Base-by-base conservation (phyloP, 1,284 basidiomycete genomes). In the Takashimella tepidaria region DNA sequence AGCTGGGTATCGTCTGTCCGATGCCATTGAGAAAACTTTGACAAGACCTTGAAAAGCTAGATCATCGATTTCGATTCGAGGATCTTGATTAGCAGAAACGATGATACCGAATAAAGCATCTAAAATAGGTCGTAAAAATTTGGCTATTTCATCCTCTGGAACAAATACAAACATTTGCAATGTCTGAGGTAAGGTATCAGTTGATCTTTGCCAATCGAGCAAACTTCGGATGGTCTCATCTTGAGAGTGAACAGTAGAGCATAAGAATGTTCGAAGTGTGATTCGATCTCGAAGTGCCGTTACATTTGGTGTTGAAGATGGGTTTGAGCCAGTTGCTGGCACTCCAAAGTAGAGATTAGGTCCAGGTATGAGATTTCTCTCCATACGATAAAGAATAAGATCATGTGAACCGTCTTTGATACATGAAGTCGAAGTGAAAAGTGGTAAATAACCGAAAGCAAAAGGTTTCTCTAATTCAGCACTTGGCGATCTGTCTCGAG, bases 1-100 rank as follows among this genome's bases (percentile, higher is more conserved):
- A 70, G 96, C 91, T 73, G 85, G 89, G 80, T 97, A 96, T n/a
- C 92, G 83, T 23, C 93, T 84, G 74, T 98, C 93, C 64, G 92
- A 88, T 13, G 92, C 85, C 59, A 97, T 93, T 1, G 87, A 84
- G 3, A 93, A 83, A 1, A 98, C 86, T 3, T 86, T 91, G 51
- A 97, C 88, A 13, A 98, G 81, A 1, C 89, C 88, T 63, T 89
- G 87, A 79, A 97, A 96, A 5, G 95, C 87, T 16, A 91, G 79
- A 57, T 85, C 80, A 64, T 97, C 90, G 74, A 96, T 82, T 65
- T 92, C 87, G 37, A 86, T 16, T 78, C 76, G 63, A 11, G 63
- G 53, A 56, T 84, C 82, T 63, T 93, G 93, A 59, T 80, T 81
- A 19, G 80, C 77, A 10, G 88, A 89, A 12, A 86, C 81, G 46